Base-by-base conservation (phyloP, 2,329 filamentous ascomycete genomes). In the Exophiala phaeomuriformis region DNA sequence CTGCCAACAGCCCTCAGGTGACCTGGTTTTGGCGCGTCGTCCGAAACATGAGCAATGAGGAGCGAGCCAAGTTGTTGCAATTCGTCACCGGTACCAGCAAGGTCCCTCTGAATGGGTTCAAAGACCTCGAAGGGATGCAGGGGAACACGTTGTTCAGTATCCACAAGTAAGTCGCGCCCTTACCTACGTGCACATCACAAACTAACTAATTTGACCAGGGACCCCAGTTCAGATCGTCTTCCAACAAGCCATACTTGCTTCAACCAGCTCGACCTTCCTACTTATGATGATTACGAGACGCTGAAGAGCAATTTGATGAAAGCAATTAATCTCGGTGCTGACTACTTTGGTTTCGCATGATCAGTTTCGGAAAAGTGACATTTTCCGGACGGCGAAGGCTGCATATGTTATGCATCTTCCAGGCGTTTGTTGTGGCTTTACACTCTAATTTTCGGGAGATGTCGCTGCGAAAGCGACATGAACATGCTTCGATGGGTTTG, bases 11-110 rank as follows among this genome's bases (percentile, higher is more conserved):
- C 2, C 88, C 89, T 42, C 94, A 98, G 69, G 95, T 98, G 55
- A 90, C 97, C 69, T 98, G 93, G 93, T 98, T 98, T 82, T 98
- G 93, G 93, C 86, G 94, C 65, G 93, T 93, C 29, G 83, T 98
- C 41, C 85, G 93, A 64, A 95, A 90, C 3, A 98, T 96, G 67
- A 94, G 97, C 75, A 97, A 97, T 74, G 94, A 98, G 74, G 94
- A 98, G 73, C 88, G 89, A 56, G 93, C 93, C 64, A 98, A 98
- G 72, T 76, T 98, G 58, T 79, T 98, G 42, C 93, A 98, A 67
- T 98, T 98, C 69, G 93, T 98, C 62, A 98, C 94, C 1, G 93
- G 93, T 68, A 98, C 94, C 12, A 94, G 88, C 70, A 98, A 98
- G 74, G 94, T 98, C 44, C 93, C 93, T 37, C 82, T 98, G 47